Evolutionary conservation across 1,284 basidiomycete species (phyloP).

Genomic region (Testicularia cyperi): DNA sequence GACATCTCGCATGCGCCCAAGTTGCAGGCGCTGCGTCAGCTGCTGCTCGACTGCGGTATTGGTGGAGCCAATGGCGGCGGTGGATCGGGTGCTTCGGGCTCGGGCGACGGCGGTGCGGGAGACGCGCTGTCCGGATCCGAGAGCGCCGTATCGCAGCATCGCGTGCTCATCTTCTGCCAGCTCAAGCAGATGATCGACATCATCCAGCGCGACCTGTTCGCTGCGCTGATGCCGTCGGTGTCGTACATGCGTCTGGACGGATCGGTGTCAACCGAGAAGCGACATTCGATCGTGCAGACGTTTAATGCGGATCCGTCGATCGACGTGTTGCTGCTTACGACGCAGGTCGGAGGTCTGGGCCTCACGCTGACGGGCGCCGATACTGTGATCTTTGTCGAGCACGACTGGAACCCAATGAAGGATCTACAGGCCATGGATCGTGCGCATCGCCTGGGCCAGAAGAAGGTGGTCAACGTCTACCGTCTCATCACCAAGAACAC

Average conservation of each 20-base stretch:
- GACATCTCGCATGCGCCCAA: slow-evolving; percentile 94
- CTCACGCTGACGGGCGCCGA: slow-evolving; percentile 96
- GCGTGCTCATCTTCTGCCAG: slow-evolving; percentile 98
- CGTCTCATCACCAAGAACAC: slow-evolving; percentile 95
- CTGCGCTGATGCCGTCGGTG: slow-evolving; percentile 85
- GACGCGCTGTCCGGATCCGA: slow-evolving; percentile 64
- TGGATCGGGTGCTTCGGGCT: neutral
- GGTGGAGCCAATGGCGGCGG: slow-evolving; percentile 64
- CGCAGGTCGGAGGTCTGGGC: slow-evolving; percentile 93
- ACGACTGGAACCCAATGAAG: slow-evolving; percentile 99
- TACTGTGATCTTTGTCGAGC: slow-evolving; percentile 98
- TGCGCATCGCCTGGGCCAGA: slow-evolving; percentile 96
- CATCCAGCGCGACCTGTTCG: slow-evolving; percentile 92
- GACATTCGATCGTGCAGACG: slow-evolving; percentile 77
- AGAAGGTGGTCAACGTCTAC: slow-evolving; percentile 98
- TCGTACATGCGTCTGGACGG: slow-evolving; percentile 97
- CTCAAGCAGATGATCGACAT: slow-evolving; percentile 99
- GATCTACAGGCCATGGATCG: slow-evolving; percentile 99
- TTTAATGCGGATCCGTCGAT: slow-evolving; percentile 98
- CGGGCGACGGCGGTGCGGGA: slow-evolving; percentile 63
- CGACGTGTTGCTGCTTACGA: slow-evolving; percentile 92
- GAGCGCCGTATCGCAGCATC: slow-evolving; percentile 79
- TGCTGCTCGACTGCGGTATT: slow-evolving; percentile 79
- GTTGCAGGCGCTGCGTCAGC: slow-evolving; percentile 68
- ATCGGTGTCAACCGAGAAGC: slow-evolving; percentile 48